Evolutionary conservation across 345 rosid genomes (phyloP), one percentile per base, ranked within the genome.

Genomic region (Kandelia obovata): DNA sequence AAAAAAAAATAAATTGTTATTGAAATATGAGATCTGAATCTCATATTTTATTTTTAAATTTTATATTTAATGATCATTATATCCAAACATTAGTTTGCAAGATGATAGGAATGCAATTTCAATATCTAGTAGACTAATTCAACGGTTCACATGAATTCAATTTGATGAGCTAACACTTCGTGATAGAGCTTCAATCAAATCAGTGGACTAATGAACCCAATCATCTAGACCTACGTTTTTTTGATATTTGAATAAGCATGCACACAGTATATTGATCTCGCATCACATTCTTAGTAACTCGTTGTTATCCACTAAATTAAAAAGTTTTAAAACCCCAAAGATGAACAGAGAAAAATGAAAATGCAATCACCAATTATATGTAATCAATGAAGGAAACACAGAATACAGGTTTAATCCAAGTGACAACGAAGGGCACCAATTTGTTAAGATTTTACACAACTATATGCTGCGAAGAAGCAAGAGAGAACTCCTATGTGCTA

Each of bases 281-380:
- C 57, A 58, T 68, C 64, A 58, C 66, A 53, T 52, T 61, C 66
- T 58, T 11, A 58, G 28, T 47, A 27, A 16, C 64, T 11, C 16
- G 31, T 58, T 58, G 20, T 1, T 5, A 37, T n/a, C 21, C n/a
- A 19, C 11, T 11, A 27, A 31, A 56, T 31, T 49, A 49, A 46
- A 53, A 31, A 7, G 1, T 6, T 34, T 34, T 1, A 34, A 7
- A 7, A 6, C 13, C 55, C 61, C 31, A 27, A 70, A 60, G 30
- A 5, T 21, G 30, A 52, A 68, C 58, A 61, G 31, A 61, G 64
- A 37, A 43, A 43, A 43, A 3, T 2, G 3, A 39, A 3, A 13
- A 43, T 43, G 49, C 49, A 43, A 43, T 43, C 49, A 13, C 16
- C 49, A 16, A 43, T 43, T 43, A 43, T 43, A 43, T 43, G 49